A percentile compares a stretch with the other conserved stretches of the same genome.
These are phyloP conservation scores for Cicer pinnatifidum DNA, from an alignment of 306 rosid genomes.

Conservation along the genomic window DNA sequence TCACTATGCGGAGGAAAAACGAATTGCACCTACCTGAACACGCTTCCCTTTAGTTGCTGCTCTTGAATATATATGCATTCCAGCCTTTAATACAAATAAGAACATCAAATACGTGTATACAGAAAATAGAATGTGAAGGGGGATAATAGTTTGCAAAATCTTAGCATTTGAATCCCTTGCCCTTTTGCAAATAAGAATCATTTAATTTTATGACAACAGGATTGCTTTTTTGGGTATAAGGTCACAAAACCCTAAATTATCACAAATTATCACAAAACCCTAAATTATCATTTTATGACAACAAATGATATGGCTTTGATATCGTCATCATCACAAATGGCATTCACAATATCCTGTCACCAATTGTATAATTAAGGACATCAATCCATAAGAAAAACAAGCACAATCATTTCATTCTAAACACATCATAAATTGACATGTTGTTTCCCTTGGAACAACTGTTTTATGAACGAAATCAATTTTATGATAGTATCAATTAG, in stretches of 20 bases:
- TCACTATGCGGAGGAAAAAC: conserved; percentile 27
- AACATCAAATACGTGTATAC: conserved; percentile 15
- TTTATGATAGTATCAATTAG: conserved; percentile 14
- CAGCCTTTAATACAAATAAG: conserved; percentile 67
- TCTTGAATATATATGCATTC: conserved; percentile 93
- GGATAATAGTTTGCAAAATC: conserved; percentile 14
- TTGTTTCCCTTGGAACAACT: background rate
- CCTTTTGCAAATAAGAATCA: background rate
- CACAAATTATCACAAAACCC: too few relatives aligned
- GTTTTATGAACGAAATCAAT: conserved; percentile 36
- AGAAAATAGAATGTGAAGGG: conserved; percentile 33
- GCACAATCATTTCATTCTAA: conserved; percentile 11
- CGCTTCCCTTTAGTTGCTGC: conserved; percentile 96
- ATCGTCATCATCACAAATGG: conserved; percentile 87
- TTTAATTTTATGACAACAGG: conserved; percentile 24
- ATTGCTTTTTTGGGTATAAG: conserved; percentile 22
- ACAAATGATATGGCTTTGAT: conserved; percentile 93
- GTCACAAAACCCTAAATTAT: conserved; percentile 57
- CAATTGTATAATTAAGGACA: conserved; percentile 42
- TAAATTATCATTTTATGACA: too few relatives aligned
- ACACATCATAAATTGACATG: conserved; percentile 31
- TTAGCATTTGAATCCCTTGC: conserved; percentile 22
- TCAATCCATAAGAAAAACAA: conserved; percentile 30
- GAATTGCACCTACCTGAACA: conserved; percentile 65
- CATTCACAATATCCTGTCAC: conserved; percentile 86